Evolutionary conservation across 2,329 filamentous ascomycete species (phyloP).

Genomic region (Stromatinia cepivora): DNA sequence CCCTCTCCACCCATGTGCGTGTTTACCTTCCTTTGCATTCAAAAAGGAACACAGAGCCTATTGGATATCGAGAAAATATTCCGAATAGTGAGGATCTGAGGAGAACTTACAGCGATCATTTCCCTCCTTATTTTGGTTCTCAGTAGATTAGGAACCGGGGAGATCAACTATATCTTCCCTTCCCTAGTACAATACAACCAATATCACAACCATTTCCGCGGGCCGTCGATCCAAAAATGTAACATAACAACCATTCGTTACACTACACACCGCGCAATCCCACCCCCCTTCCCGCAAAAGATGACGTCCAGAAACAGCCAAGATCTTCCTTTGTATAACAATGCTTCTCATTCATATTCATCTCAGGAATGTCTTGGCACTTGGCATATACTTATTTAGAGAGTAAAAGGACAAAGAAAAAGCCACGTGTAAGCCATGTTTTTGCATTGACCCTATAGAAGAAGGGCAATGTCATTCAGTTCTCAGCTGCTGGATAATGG

Average conservation of each 20-base stretch:
- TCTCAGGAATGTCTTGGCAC: not conserved
- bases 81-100: not conserved
- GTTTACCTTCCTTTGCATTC: not conserved
- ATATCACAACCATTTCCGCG: too few relatives aligned
- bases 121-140: not conserved
- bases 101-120: not conserved
- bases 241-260: not conserved
- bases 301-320: too few relatives aligned
- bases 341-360: not conserved
- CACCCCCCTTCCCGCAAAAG: too few relatives aligned
- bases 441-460: slow-evolving; percentile 1
- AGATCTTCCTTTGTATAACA: too few relatives aligned
- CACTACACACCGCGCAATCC: not conserved
- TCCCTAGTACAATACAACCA: not conserved
- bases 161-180: not conserved
- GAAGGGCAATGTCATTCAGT: slow-evolving; percentile 4
- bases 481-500: slow-evolving; percentile 1
- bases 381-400: too few relatives aligned
- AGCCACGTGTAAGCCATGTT: slow-evolving; percentile 5
- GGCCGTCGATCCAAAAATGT: not conserved
- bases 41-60: not conserved
- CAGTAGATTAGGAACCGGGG: not conserved
- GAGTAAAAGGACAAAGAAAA: not conserved
- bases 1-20: not conserved
- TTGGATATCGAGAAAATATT: not conserved